Conservation (phyloP, 23 red algal genomes). For the Chondrus crispus region DNA sequence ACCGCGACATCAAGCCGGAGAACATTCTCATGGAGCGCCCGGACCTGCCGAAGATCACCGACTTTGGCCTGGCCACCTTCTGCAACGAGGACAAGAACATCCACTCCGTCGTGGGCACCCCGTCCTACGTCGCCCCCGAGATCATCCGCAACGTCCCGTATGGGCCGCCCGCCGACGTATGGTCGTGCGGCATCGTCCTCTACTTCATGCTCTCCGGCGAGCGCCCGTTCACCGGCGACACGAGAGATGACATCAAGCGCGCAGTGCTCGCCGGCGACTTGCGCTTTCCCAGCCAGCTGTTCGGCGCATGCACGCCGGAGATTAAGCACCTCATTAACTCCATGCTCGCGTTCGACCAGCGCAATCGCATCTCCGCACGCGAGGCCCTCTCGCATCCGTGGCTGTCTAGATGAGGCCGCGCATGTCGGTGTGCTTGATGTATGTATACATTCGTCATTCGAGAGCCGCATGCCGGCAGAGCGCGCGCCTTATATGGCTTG, state of each 20-base stretch:
- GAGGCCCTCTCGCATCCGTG: constrained; percentile 84
- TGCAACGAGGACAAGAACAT: constrained; percentile 39
- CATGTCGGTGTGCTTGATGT: too few relatives aligned
- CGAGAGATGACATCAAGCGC: constrained; percentile 76
- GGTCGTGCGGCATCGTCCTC: constrained; percentile 82
- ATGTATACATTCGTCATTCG: too few relatives aligned
- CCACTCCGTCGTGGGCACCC: constrained; percentile 75
- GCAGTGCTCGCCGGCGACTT: constrained; percentile 54
- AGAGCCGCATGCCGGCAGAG: too few relatives aligned
- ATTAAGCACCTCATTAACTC: constrained; percentile 66
- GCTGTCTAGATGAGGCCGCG: constrained; percentile 31
- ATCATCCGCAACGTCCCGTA: constrained; percentile 76
- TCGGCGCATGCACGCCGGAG: constrained; percentile 59
- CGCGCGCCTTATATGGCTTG: too few relatives aligned
- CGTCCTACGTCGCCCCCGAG: constrained; percentile 80
- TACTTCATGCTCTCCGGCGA: constrained; percentile 85
- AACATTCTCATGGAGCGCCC: constrained; percentile 70
- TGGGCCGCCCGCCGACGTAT: constrained; percentile 74
- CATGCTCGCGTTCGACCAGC: constrained; percentile 76
- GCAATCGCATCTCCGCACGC: constrained; percentile 61
- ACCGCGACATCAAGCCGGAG: constrained; percentile 89
- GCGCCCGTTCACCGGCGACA: constrained; percentile 71
- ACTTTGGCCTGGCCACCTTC: constrained; percentile 82
- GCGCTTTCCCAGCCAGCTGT: constrained; percentile 80
- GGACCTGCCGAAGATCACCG: constrained; percentile 55